These are phyloP conservation scores for Populus trichocarpa DNA, from an alignment of 441 rosid genomes.

Conservation along the genomic window DNA sequence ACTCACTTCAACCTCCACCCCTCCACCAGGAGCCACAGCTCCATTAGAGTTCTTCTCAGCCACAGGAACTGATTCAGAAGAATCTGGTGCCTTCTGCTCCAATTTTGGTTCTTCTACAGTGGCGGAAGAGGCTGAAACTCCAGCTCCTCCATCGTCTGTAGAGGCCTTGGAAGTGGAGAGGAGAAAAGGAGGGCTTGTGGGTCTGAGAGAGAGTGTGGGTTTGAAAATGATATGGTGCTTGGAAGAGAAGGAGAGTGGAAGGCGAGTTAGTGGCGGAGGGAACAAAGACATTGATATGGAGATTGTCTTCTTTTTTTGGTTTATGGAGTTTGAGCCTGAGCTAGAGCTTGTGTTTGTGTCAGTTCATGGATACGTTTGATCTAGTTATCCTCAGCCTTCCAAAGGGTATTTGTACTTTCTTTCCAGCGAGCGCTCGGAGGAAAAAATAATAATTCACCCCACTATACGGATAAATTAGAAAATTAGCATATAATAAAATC, in stretches of 20 bases:
- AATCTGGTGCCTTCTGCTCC: constrained; percentile 15
- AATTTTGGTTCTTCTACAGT: constrained; percentile 26
- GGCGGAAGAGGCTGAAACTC: constrained; percentile 31
- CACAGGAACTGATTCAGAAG: constrained; percentile 4
- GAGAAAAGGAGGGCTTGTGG: constrained; percentile 18
- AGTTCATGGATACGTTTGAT: constrained; percentile 13
- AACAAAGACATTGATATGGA: constrained; percentile 46
- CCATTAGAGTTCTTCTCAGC: constrained; percentile 28
- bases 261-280: constrained; percentile 31
- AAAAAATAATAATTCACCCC: too few species aligned
- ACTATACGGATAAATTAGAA: too few species aligned
- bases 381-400: constrained; percentile 14
- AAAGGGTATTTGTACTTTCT: too few species aligned
- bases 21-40: constrained; percentile 25
- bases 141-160: constrained; percentile 46
- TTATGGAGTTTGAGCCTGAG: background rate
- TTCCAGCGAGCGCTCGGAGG: too few species aligned
- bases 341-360: background rate
- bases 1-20: constrained; percentile 18
- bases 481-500: too few species aligned
- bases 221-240: constrained; percentile 28
- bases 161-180: constrained; percentile 27
- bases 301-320: constrained; percentile 15
- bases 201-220: constrained; percentile 17
- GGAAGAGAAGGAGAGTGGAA: constrained; percentile 18